A percentile compares a stretch with the other conserved stretches of the same genome.
Evolutionary conservation across 495 filamentous ascomycete genomes (phyloP).

Genomic region (Astrothelium macrocarpum): DNA sequence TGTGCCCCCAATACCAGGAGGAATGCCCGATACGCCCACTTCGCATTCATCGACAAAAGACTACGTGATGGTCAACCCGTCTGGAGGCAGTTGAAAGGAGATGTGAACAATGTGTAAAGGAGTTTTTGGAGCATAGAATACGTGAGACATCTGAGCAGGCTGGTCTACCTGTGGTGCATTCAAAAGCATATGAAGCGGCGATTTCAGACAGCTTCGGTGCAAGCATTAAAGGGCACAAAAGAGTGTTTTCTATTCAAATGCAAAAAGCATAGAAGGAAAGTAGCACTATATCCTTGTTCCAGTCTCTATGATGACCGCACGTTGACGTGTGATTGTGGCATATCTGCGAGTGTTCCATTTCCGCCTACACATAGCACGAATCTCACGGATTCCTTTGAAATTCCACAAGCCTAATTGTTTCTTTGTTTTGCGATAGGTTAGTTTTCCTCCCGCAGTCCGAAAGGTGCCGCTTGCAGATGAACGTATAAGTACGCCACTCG

Average conservation of each 20-base stretch:
- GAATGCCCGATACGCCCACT: slow-evolving; percentile 13
- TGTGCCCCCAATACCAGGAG: slow-evolving; percentile 15
- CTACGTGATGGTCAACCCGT: slow-evolving; percentile 19
- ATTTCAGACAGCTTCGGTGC: neutral
- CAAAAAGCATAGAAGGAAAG: neutral
- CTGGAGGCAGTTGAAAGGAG: neutral
- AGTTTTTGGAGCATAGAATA: neutral
- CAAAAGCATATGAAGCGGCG: neutral
- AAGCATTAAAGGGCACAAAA: neutral
- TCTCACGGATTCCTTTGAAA: too few relatives aligned
- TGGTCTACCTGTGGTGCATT: neutral
- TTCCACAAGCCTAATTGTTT: too few relatives aligned
- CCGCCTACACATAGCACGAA: too few relatives aligned
- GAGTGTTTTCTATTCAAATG: neutral
- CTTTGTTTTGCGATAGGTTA: too few relatives aligned
- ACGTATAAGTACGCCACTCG: too few relatives aligned
- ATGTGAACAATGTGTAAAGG: neutral
- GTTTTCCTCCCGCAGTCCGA: too few relatives aligned
- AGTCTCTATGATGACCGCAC: neutral
- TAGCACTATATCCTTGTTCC: neutral
- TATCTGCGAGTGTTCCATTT: too few relatives aligned
- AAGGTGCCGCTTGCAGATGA: too few relatives aligned
- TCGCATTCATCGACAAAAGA: slow-evolving; percentile 13
- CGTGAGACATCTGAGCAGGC: neutral
- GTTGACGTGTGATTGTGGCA: neutral